phyloP scores from a whole-genome alignment of 1,284 basidiomycete species.

The Tilletia indica region DNA sequence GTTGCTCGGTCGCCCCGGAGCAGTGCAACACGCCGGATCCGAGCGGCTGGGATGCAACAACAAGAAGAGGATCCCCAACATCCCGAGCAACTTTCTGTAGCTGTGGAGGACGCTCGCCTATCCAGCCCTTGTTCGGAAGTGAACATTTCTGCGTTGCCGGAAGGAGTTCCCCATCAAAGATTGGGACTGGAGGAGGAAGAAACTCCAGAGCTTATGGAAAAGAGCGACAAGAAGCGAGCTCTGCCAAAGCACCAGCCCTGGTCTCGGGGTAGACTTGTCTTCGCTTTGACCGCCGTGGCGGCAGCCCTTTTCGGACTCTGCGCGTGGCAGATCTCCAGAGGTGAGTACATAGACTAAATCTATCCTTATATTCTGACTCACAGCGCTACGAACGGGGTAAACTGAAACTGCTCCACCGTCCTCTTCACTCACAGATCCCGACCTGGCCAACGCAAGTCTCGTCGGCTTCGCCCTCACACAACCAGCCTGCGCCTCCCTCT shows the following conservation, averaged over 20 bases:
- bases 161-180: not conserved
- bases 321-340: conserved; percentile 11
- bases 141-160: no score
- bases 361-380: not conserved
- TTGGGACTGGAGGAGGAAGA: not conserved
- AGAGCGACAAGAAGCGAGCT: no score
- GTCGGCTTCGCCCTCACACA: conserved; percentile 7
- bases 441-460: conserved; percentile 9
- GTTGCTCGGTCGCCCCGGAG: no score
- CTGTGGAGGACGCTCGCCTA: no score
- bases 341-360: not conserved
- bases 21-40: no score
- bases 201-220: no score
- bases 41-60: no score
- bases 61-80: no score
- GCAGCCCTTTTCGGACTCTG: not conserved
- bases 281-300: conserved; percentile 9
- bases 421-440: not conserved
- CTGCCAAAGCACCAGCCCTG: not conserved
- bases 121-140: no score
- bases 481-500: not conserved
- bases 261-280: not conserved
- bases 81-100: no score
- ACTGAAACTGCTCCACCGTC: not conserved
- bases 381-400: no score